Conservation (phyloP, 2,329 filamentous ascomycete species). For the Cercospora beticola region DNA sequence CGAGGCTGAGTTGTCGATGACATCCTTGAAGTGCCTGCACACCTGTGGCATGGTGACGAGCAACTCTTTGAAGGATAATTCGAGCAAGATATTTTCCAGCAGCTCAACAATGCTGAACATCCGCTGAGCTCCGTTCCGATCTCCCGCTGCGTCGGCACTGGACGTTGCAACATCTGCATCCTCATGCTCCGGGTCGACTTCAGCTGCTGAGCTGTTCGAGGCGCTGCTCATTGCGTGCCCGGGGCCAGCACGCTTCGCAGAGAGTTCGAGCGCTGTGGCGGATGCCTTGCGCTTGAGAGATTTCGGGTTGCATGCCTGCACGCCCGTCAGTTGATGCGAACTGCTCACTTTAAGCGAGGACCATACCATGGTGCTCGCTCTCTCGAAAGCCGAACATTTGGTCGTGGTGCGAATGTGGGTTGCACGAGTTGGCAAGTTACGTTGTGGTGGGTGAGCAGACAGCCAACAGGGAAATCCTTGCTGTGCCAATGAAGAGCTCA, state of each 20-base stretch:
- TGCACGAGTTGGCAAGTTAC: not conserved
- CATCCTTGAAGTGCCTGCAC: constrained; percentile 15
- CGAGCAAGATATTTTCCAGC: not conserved
- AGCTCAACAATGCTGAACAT: not conserved
- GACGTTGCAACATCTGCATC: not conserved
- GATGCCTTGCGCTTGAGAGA: not conserved
- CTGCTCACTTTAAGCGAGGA: not conserved
- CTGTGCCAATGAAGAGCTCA: not conserved
- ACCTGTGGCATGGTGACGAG: constrained; percentile 1
- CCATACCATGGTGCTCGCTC: not conserved
- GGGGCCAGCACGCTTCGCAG: not conserved
- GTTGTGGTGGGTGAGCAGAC: not conserved
- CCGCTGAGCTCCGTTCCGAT: not conserved
- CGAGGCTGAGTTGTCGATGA: constrained; percentile 4
- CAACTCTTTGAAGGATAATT: not conserved
- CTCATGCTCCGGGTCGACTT: not conserved
- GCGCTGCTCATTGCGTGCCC: not conserved
- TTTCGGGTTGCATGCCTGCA: not conserved
- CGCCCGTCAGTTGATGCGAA: not conserved
- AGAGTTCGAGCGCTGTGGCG: not conserved
- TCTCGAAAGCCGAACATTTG: not conserved
- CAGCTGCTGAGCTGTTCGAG: not conserved
- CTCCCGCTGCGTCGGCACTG: not conserved
- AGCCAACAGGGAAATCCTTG: not conserved
- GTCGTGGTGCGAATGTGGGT: not conserved